phyloP scores from a whole-genome alignment of 495 filamentous ascomycete genomes.

The Lentithecium fluviatile region DNA sequence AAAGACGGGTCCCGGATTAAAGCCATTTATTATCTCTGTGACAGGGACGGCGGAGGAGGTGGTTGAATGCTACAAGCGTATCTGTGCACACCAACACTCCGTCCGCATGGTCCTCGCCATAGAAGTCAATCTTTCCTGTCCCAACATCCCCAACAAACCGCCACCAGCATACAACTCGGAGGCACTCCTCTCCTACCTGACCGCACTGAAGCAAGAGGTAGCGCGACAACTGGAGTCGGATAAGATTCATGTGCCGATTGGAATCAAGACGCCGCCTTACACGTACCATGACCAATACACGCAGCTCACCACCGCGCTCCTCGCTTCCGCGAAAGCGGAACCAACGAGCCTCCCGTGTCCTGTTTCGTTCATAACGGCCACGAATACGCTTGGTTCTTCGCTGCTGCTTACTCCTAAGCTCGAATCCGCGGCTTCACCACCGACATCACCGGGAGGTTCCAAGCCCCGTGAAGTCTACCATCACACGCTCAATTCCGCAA shows the following conservation, averaged over 20 bases:
- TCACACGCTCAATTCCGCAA: conserved; percentile 45
- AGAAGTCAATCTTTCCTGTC: conserved; percentile 73
- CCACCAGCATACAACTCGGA: conserved; percentile 62
- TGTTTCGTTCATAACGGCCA: conserved; percentile 65
- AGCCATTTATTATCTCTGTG: conserved; percentile 68
- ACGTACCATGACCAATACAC: conserved; percentile 62
- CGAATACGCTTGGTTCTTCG: conserved; percentile 69
- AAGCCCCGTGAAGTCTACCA: conserved; percentile 19
- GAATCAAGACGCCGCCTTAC: conserved; percentile 71
- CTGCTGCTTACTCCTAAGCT: conserved; percentile 48
- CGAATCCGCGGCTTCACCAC: conserved; percentile 4
- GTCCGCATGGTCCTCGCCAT: conserved; percentile 52
- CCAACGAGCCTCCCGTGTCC: conserved; percentile 38
- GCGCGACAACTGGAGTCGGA: conserved; percentile 1
- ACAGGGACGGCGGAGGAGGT: conserved; percentile 58
- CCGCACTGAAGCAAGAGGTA: conserved; percentile 34
- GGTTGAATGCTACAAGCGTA: conserved; percentile 44
- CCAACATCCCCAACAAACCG: conserved; percentile 64
- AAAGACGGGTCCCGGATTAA: conserved; percentile 37
- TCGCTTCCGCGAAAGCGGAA: conserved; percentile 33
- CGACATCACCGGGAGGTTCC: background rate
- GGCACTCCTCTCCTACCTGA: conserved; percentile 52
- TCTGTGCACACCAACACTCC: conserved; percentile 26
- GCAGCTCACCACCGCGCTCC: conserved; percentile 52
- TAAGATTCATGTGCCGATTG: conserved; percentile 47